A percentile compares a stretch with the other conserved stretches of the same genome.
These are phyloP conservation scores for Bondarzewia mesenterica DNA, from an alignment of 1,284 basidiomycete species.

Conservation along the genomic window DNA sequence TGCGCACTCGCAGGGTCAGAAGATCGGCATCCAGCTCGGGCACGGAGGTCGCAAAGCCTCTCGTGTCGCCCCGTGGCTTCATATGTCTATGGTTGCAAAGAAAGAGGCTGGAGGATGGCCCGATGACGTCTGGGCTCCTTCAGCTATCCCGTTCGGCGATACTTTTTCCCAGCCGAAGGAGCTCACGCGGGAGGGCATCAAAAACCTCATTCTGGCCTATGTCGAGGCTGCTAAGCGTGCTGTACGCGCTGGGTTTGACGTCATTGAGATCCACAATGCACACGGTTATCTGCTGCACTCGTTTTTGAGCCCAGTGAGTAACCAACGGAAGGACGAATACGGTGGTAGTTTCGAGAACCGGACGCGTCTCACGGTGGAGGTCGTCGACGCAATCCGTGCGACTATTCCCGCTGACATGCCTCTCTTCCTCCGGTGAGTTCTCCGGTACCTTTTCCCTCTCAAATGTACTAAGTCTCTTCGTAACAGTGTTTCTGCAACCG, in stretches of 20 bases:
- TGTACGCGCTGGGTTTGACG: constrained; percentile 37
- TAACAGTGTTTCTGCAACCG: constrained; percentile 43
- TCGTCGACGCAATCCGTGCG: constrained; percentile 31
- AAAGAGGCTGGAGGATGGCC: constrained; percentile 56
- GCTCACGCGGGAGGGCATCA: constrained; percentile 39
- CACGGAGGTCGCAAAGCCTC: constrained; percentile 75
- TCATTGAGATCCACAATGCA: constrained; percentile 53
- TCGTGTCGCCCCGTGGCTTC: constrained; percentile 54
- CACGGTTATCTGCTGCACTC: constrained; percentile 36
- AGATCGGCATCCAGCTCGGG: constrained; percentile 68
- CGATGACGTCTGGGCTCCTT: constrained; percentile 28
- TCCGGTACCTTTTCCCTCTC: constrained; percentile 21
- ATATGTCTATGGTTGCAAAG: constrained; percentile 24
- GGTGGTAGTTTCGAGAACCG: constrained; percentile 49
- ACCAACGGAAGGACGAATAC: constrained; percentile 46
- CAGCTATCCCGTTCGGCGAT: not conserved
- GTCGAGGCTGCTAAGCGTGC: constrained; percentile 35
- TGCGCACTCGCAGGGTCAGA: constrained; percentile 52
- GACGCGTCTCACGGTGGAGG: constrained; percentile 37
- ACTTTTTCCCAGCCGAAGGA: constrained; percentile 39
- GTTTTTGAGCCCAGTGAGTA: constrained; percentile 39
- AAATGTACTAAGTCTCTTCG: constrained; percentile 22
- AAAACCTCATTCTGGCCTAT: constrained; percentile 38
- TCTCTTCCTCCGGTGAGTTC: constrained; percentile 42
- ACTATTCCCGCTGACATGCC: constrained; percentile 34